Percentiles rank a stretch among this genome's conserved stretches.
phyloP scores from a whole-genome alignment of 768 basidiomycete species.

The Agrocybe chaxingu region DNA sequence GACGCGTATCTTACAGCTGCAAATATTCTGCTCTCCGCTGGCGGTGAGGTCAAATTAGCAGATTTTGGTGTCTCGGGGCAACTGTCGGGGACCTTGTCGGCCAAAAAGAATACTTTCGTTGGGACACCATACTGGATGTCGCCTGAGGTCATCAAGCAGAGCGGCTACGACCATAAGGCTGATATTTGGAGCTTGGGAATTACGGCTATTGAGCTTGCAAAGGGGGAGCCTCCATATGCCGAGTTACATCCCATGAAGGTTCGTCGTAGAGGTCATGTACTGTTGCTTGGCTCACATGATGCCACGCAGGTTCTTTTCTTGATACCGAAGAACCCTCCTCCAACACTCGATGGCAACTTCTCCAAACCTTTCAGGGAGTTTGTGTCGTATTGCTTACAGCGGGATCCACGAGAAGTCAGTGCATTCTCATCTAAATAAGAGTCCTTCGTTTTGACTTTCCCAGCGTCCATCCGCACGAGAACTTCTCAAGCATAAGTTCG shows the following conservation, averaged over 20 bases:
- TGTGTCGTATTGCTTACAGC: conserved; percentile 86
- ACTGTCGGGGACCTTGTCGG: conserved; percentile 86
- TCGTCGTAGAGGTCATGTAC: conserved; percentile 15
- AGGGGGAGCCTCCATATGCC: conserved; percentile 97
- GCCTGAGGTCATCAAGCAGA: conserved; percentile 99
- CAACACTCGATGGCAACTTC: conserved; percentile 85
- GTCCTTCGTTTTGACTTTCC: neutral
- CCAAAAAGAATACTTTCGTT: conserved; percentile 98
- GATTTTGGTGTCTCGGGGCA: conserved; percentile 99
- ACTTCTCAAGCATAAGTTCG: conserved; percentile 93
- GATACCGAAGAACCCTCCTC: conserved; percentile 97
- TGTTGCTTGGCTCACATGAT: neutral
- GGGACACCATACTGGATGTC: conserved; percentile 99
- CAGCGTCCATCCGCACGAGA: conserved; percentile 95
- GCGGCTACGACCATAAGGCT: conserved; percentile 97
- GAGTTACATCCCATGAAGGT: conserved; percentile 99
- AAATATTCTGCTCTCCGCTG: conserved; percentile 88
- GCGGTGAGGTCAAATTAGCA: conserved; percentile 94
- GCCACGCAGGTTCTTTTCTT: conserved; percentile 82
- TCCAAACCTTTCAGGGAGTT: conserved; percentile 94
- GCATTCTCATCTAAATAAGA: neutral
- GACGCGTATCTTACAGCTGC: conserved; percentile 58
- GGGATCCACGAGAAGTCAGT: conserved; percentile 88
- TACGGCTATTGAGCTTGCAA: conserved; percentile 96
- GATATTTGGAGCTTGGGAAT: conserved; percentile 99